Conservation (phyloP, 2,329 filamentous ascomycete species). For the Raffaelea ambrosiae region DNA sequence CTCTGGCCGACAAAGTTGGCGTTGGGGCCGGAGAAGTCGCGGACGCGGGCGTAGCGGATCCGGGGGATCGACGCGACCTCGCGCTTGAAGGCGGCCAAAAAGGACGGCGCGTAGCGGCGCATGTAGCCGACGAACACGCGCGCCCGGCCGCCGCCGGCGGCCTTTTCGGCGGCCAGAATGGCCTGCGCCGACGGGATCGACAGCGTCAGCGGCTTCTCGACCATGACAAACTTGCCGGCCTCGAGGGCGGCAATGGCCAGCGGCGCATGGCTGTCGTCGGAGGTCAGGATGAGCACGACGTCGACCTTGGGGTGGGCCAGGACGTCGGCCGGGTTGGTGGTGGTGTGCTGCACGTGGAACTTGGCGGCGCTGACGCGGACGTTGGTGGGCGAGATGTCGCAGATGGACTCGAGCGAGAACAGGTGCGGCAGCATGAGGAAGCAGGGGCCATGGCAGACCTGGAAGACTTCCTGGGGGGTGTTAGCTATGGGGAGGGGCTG, state of each 20-base stretch:
- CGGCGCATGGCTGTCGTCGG: conserved; percentile 44
- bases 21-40: conserved; percentile 38
- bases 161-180: conserved; percentile 41
- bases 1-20: conserved; percentile 35
- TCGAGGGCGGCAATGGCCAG: conserved; percentile 43
- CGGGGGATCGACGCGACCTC: conserved; percentile 42
- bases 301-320: conserved; percentile 34
- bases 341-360: conserved; percentile 19
- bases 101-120: conserved; percentile 50
- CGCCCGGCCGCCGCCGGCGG: conserved; percentile 21
- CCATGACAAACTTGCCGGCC: conserved; percentile 45
- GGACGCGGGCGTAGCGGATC: conserved; percentile 47
- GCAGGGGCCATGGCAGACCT: conserved; percentile 2
- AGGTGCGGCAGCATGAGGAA: neutral
- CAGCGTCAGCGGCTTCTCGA: conserved; percentile 51
- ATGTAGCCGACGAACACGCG: conserved; percentile 53
- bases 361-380: conserved; percentile 18
- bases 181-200: conserved; percentile 34
- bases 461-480: conserved; percentile 1
- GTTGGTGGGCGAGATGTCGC: conserved; percentile 34
- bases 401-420: conserved; percentile 26
- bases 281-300: conserved; percentile 43
- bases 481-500: neutral
- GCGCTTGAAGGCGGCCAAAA: conserved; percentile 37
- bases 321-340: conserved; percentile 29